phyloP scores from a whole-genome alignment of 345 rosid species.

The Eucalyptus marginata region DNA sequence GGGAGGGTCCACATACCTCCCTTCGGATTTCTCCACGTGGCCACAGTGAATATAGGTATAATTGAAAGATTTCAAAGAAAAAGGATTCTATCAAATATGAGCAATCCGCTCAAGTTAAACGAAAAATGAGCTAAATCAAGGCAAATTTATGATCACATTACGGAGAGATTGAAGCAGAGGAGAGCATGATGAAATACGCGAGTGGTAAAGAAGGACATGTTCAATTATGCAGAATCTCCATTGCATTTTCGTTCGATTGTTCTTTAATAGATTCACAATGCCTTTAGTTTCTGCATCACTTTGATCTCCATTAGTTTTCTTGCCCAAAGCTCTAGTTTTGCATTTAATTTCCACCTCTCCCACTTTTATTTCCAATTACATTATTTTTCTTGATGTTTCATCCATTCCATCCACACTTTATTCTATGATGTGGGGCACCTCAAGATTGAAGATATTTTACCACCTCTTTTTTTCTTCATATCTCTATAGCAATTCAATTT shows the following conservation, averaged over 20 bases:
- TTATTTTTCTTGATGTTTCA: not conserved
- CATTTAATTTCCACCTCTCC: not conserved
- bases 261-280: not conserved
- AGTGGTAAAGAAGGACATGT: not conserved
- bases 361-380: not conserved
- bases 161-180: no score
- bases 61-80: not conserved
- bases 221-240: not conserved
- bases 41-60: not conserved
- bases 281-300: not conserved
- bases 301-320: not conserved
- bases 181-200: not conserved
- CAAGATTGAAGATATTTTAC: not conserved
- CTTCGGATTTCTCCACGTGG: not conserved
- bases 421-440: not conserved
- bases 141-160: no score
- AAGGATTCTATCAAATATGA: not conserved
- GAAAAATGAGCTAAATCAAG: no score
- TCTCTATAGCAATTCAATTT: no score
- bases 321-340: not conserved
- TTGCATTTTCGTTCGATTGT: not conserved
- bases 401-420: not conserved
- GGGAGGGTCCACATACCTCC: not conserved
- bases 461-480: not conserved
- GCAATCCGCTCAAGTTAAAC: no score